A percentile compares a stretch with the other conserved stretches of the same genome.
phyloP scores from a whole-genome alignment of 768 basidiomycete species.

The Nevesoporus exiguus region DNA sequence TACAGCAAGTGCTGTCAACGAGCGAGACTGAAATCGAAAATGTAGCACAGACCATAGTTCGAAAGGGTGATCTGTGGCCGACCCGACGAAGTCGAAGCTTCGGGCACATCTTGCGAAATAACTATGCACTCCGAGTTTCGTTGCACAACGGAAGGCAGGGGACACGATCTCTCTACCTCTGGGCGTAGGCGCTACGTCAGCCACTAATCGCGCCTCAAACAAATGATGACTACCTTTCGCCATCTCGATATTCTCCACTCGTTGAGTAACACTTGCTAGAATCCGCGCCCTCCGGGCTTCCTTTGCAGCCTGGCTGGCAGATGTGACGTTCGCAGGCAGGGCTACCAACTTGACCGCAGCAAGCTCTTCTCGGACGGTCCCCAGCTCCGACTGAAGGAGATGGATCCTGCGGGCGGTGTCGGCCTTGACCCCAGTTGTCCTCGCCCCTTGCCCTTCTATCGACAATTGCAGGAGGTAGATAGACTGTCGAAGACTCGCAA shows the following conservation, averaged over 20 bases:
- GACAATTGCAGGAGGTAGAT: background rate
- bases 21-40: background rate
- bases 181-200: background rate
- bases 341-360: constrained; percentile 2
- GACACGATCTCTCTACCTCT: background rate
- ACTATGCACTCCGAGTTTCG: background rate
- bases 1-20: background rate
- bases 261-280: background rate
- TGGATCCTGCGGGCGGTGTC: constrained; percentile 18
- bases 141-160: background rate
- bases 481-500: constrained; percentile 4
- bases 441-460: constrained; percentile 16
- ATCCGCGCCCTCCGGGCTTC: constrained; percentile 1
- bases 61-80: background rate
- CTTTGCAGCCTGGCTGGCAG: constrained; percentile 4
- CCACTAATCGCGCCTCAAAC: background rate
- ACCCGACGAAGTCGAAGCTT: background rate
- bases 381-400: constrained; percentile 17
- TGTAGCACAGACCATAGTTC: constrained; percentile 5
- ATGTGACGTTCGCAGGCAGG: background rate
- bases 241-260: background rate
- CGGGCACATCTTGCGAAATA: background rate
- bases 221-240: constrained; percentile 4
- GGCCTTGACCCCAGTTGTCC: constrained; percentile 11
- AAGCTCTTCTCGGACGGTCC: constrained; percentile 6